Conservation (phyloP, 139 green algal species). For the Chlorella ohadii region DNA sequence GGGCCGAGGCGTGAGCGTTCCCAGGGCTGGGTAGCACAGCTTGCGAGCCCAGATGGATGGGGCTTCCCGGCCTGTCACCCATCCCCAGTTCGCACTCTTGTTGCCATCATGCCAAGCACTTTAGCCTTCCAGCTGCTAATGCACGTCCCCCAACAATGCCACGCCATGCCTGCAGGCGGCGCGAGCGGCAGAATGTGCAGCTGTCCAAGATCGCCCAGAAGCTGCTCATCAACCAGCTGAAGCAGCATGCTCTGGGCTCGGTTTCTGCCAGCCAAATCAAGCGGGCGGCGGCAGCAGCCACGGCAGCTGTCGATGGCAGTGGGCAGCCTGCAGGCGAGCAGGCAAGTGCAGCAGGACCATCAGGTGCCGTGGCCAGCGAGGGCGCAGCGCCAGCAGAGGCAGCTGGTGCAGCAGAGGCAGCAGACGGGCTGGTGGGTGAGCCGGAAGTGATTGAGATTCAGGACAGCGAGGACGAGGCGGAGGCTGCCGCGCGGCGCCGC, state of each 20-base stretch:
- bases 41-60: too few relatives aligned
- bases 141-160: too few relatives aligned
- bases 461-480: neutral
- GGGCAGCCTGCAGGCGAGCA: neutral
- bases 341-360: neutral
- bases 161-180: slow-evolving; percentile 48
- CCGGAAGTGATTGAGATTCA: neutral
- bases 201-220: slow-evolving; percentile 91
- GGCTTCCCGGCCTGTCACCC: too few relatives aligned
- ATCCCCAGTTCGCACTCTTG: too few relatives aligned
- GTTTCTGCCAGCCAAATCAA: neutral
- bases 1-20: too few relatives aligned
- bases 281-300: neutral
- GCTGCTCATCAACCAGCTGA: slow-evolving; percentile 93
- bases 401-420: neutral
- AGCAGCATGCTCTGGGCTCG: slow-evolving; percentile 50
- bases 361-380: too few relatives aligned
- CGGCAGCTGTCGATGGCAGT: neutral
- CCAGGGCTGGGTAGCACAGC: too few relatives aligned
- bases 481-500: neutral
- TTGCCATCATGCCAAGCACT: too few relatives aligned
- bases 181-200: slow-evolving; percentile 77
- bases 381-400: neutral
- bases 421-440: neutral
- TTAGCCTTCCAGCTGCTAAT: too few relatives aligned